phyloP scores from a whole-genome alignment of 208 protist species.

The Acanthamoeba triangularis region DNA sequence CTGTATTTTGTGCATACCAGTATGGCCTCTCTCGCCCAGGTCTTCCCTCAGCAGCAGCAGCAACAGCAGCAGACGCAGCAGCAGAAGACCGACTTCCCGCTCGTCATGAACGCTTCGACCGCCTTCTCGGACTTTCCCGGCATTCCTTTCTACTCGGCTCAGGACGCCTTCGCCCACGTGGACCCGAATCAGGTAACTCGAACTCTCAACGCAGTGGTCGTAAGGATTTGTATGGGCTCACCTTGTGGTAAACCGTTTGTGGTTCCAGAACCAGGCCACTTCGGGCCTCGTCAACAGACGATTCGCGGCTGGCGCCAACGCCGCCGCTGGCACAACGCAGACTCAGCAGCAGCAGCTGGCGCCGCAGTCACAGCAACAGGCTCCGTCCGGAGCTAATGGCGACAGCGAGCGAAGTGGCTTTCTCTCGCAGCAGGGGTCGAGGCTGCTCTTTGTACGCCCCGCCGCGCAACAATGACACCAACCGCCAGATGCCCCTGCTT shows the following conservation, averaged over 20 bases:
- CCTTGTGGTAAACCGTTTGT: background rate
- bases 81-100: background rate
- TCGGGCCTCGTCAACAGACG: background rate
- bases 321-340: background rate
- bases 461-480: background rate
- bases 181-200: background rate
- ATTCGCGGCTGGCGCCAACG: background rate
- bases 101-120: background rate
- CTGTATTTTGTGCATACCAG: background rate
- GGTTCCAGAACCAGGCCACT: background rate
- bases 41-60: constrained; percentile 5
- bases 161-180: background rate
- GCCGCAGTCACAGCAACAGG: background rate
- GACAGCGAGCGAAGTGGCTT: constrained; percentile 19
- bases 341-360: background rate
- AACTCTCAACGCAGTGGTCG: background rate
- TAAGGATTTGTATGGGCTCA: background rate
- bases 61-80: background rate
- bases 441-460: constrained; percentile 42
- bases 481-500: background rate
- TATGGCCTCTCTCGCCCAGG: background rate
- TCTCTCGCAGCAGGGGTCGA: background rate
- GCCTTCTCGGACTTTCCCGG: background rate
- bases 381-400: background rate
- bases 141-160: background rate